Percentiles rank a stretch among this genome's conserved stretches.
Conservation (phyloP, 1,284 basidiomycete genomes). For the Gymnopus androsaceus region DNA sequence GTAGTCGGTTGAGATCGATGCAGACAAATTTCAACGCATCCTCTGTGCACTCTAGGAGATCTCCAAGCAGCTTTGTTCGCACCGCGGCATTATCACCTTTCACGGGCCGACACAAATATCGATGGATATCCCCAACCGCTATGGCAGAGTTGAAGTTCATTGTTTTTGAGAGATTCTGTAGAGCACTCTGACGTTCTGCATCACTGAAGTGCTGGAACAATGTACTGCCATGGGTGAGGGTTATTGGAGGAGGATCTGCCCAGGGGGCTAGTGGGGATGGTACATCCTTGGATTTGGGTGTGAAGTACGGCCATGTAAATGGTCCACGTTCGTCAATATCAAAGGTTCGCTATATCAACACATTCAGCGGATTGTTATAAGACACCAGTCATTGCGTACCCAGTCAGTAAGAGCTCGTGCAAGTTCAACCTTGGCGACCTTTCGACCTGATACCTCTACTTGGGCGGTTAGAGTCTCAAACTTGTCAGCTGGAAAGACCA, state of each 20-base stretch:
- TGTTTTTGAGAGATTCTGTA: not conserved
- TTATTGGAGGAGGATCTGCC: not conserved
- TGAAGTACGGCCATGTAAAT: slow-evolving; percentile 7
- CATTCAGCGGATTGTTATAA: not conserved
- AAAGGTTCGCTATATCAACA: not conserved
- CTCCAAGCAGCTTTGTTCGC: not conserved
- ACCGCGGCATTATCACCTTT: not conserved
- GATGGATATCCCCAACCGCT: slow-evolving; percentile 5
- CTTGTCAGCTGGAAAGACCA: not conserved
- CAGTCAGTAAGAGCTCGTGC: not conserved
- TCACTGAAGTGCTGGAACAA: not conserved
- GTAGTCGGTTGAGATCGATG: slow-evolving; percentile 10
- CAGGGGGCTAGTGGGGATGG: not conserved
- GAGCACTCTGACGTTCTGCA: not conserved
- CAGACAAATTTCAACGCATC: slow-evolving; percentile 8
- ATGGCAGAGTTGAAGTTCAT: slow-evolving; percentile 11
- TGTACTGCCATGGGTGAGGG: not conserved
- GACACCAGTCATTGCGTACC: not conserved
- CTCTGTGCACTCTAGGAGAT: not conserved
- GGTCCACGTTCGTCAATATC: not conserved
- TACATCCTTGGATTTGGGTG: not conserved
- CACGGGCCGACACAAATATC: slow-evolving; percentile 1
- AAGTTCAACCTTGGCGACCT: not conserved
- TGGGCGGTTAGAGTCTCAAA: not conserved
- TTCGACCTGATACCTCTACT: not conserved